phyloP scores from a whole-genome alignment of 108 stramenopile genomes.

The Chaetoceros tenuissimus region DNA sequence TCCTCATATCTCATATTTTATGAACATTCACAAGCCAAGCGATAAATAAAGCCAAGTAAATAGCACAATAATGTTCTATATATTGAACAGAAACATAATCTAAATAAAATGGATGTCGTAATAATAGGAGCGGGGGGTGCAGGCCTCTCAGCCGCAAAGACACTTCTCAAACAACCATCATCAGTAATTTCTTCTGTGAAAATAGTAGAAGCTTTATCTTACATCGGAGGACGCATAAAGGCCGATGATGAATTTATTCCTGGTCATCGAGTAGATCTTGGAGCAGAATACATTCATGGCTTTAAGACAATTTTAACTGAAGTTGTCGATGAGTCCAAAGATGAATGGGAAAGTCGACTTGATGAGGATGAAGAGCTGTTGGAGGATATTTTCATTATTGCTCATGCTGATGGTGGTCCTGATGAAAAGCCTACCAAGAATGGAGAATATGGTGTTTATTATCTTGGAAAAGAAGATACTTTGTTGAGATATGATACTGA shows the following conservation, averaged over 20 bases:
- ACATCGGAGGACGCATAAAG: conserved; percentile 19
- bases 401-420: conserved; percentile 37
- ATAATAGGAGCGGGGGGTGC: not conserved
- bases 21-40: too few relatives aligned
- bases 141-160: not conserved
- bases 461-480: conserved; percentile 11
- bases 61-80: too few relatives aligned
- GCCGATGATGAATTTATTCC: conserved; percentile 6
- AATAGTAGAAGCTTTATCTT: conserved; percentile 18
- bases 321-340: conserved; percentile 2
- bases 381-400: conserved; percentile 19
- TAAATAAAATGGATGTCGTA: too few relatives aligned
- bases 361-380: conserved; percentile 1
- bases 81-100: too few relatives aligned
- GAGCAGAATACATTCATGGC: conserved; percentile 39
- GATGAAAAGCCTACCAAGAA: conserved; percentile 12
- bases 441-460: conserved; percentile 37
- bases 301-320: conserved; percentile 18
- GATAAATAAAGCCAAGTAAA: too few relatives aligned
- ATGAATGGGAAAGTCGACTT: not conserved
- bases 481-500: conserved; percentile 17
- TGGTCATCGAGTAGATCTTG: conserved; percentile 23
- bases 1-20: too few relatives aligned
- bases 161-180: not conserved
- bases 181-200: conserved; percentile 2